Conservation (phyloP, 306 rosid species). For the Vicia faba region DNA sequence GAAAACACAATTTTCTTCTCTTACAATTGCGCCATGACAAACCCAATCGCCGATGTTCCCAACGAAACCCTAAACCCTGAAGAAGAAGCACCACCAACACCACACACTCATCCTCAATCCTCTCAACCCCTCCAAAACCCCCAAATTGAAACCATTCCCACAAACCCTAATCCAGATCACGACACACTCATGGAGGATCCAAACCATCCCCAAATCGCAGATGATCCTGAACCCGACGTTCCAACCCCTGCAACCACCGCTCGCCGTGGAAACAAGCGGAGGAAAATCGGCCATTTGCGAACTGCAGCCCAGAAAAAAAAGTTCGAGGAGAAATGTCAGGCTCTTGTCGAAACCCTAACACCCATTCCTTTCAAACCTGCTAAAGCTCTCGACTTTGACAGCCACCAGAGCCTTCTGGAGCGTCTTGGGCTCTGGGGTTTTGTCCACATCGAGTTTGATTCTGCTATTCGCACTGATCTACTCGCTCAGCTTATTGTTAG, state of each 20-base stretch:
- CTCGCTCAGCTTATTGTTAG: slow-evolving; percentile 62
- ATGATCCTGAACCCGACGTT: slow-evolving; percentile 39
- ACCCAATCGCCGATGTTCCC: slow-evolving; percentile 11
- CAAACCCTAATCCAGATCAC: slow-evolving; percentile 25
- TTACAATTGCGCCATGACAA: slow-evolving; percentile 31
- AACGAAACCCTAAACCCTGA: slow-evolving; percentile 41
- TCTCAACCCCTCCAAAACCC: slow-evolving; percentile 45
- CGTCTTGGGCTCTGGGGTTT: slow-evolving; percentile 85
- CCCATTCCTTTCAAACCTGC: slow-evolving; percentile 73
- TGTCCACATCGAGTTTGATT: slow-evolving; percentile 68
- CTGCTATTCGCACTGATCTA: slow-evolving; percentile 57
- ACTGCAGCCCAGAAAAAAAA: slow-evolving; percentile 46
- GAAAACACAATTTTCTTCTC: background rate
- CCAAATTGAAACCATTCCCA: background rate
- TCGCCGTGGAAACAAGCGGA: slow-evolving; percentile 54
- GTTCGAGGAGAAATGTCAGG: slow-evolving; percentile 55
- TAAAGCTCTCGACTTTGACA: slow-evolving; percentile 60
- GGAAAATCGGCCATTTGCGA: slow-evolving; percentile 37
- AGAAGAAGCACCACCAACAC: slow-evolving; percentile 3
- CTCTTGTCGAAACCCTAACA: slow-evolving; percentile 53
- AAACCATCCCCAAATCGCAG: slow-evolving; percentile 12
- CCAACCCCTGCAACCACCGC: slow-evolving; percentile 2
- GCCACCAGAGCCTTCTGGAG: slow-evolving; percentile 63
- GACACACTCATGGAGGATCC: slow-evolving; percentile 30
- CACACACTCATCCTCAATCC: slow-evolving; percentile 36